Evolutionary conservation across 2,329 filamentous ascomycete genomes (phyloP).

Genomic region (Colletotrichum tofieldiae): DNA sequence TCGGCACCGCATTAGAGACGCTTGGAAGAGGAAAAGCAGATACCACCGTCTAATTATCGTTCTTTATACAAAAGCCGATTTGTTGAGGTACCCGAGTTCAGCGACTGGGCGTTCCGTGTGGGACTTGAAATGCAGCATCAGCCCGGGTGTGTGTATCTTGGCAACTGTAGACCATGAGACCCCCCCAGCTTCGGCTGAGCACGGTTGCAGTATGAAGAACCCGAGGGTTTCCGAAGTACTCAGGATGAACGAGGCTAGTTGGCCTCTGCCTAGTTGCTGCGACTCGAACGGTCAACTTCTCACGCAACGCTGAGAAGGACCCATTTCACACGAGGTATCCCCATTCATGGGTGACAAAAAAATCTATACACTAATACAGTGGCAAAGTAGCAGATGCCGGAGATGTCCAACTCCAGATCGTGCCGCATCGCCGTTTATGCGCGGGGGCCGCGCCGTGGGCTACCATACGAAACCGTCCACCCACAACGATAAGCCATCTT

Average conservation of each 20-base stretch:
- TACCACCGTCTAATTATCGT: slow-evolving; percentile 37
- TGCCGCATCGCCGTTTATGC: slow-evolving; percentile 44
- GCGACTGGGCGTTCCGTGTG: background rate
- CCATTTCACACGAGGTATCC: background rate
- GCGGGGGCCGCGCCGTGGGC: slow-evolving; percentile 32
- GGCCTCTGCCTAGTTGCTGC: background rate
- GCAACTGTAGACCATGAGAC: background rate
- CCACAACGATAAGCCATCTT: slow-evolving; percentile 30
- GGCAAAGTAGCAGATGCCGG: slow-evolving; percentile 37
- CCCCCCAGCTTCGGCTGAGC: background rate
- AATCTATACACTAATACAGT: slow-evolving; percentile 58
- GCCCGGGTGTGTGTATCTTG: background rate
- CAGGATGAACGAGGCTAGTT: background rate
- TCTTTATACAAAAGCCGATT: slow-evolving; percentile 29
- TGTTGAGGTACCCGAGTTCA: background rate
- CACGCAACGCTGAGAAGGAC: background rate
- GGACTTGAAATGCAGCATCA: background rate
- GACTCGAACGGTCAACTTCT: background rate
- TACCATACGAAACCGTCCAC: slow-evolving; percentile 34
- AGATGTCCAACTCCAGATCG: slow-evolving; percentile 39
- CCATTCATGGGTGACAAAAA: slow-evolving; percentile 13
- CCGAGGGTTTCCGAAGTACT: background rate
- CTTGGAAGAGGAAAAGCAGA: slow-evolving; percentile 38
- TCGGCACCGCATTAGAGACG: slow-evolving; percentile 39
- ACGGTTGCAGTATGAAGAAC: background rate